Conservation (phyloP, 352 stramenopile genomes). For the Globisporangium splendens region DNA sequence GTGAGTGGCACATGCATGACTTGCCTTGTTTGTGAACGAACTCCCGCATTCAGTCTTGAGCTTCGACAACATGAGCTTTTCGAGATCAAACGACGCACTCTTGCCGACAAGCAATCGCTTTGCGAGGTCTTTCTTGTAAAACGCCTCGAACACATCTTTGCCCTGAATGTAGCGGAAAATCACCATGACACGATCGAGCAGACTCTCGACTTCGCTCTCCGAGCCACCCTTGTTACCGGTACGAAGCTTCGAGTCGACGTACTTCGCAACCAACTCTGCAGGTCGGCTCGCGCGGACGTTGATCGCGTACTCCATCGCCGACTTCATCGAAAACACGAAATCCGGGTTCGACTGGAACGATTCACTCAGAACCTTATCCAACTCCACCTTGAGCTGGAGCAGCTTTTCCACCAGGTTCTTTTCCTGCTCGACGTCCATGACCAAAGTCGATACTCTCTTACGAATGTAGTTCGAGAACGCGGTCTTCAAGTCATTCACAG, state of each 20-base stretch:
- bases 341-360: slow-evolving; percentile 72
- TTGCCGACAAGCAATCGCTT: slow-evolving; percentile 94
- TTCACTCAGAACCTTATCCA: slow-evolving; percentile 74
- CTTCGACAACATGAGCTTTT: slow-evolving; percentile 96
- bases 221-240: slow-evolving; percentile 81
- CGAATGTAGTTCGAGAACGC: slow-evolving; percentile 73
- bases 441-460: slow-evolving; percentile 68
- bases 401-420: slow-evolving; percentile 90
- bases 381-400: slow-evolving; percentile 78
- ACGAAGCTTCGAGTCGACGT: slow-evolving; percentile 87
- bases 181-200: slow-evolving; percentile 92
- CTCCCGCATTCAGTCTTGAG: slow-evolving; percentile 98
- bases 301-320: slow-evolving; percentile 87
- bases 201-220: slow-evolving; percentile 83
- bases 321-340: slow-evolving; percentile 83
- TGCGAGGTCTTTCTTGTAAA: slow-evolving; percentile 97
- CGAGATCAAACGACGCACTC: slow-evolving; percentile 91
- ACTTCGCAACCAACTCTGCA: slow-evolving; percentile 91
- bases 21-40: slow-evolving; percentile 96
- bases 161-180: slow-evolving; percentile 96
- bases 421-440: slow-evolving; percentile 81
- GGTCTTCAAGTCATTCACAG: slow-evolving; percentile 59
- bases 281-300: slow-evolving; percentile 83
- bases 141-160: slow-evolving; percentile 99
- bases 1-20: background rate